Evolutionary conservation across 768 basidiomycete genomes (phyloP), one percentile per base, ranked within the genome.

Genomic region (Hebeloma cylindrosporum): DNA sequence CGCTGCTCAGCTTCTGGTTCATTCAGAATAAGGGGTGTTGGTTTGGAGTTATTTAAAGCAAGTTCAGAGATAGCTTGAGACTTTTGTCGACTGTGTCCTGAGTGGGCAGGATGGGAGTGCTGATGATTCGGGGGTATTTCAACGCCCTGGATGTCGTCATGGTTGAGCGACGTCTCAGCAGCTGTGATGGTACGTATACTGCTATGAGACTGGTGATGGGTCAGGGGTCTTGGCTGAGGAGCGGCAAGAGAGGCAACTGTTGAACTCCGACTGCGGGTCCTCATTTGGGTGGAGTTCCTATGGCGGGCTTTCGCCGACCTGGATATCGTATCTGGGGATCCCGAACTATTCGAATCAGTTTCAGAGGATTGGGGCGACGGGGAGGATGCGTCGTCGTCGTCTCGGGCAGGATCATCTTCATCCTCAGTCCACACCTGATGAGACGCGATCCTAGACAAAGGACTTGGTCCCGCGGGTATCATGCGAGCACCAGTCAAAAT

Each of bases 111-210:
- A 5, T 54, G 38, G 16, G 34, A 6, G 62, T n/a, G 43, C 67
- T 63, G 25, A 57, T 56, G 2, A 62, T 31, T 63, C 47, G 64
- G 61, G 6, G 47, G 50, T 36, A 53, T 62, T 25, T 59, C 23
- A 10, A 49, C 53, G 29, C 32, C 45, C 2, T 34, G 32, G 17
- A 14, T 52, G 9, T 43, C 57, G 7, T 55, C 65, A 5, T 49
- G 53, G 3, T 69, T 63, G 36, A 70, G 65, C 0, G 70, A 67
- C 9, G 69, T 41, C 25, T 82, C 82, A 5, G 62, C 74, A 2
- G 78, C 85, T 20, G 77, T 79, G 4, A 91, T 82, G 0, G 89
- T 91, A 13, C 78, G 75, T 22, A 87, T 73, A 50, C 88, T 90
- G 58, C 81, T 85, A 14, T 67, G 68, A 2, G 86, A 88, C 13